Conservation (phyloP, 305 asterid species). For the Rubia tinctorum region DNA sequence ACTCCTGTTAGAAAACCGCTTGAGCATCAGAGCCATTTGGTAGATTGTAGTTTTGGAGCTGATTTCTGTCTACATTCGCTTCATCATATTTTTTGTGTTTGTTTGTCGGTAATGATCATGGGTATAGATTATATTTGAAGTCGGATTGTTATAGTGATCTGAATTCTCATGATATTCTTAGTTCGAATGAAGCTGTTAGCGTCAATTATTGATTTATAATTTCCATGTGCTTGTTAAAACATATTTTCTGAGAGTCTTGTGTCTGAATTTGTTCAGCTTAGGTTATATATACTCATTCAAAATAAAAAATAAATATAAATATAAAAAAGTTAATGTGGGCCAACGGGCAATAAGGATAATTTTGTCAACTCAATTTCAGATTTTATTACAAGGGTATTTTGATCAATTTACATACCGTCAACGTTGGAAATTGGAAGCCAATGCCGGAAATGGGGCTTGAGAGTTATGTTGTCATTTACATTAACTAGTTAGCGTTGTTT, state of each 20-base stretch:
- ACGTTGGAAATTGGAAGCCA: too few species aligned
- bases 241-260: not conserved
- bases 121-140: not conserved
- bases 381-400: too few species aligned
- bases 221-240: not conserved
- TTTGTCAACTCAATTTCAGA: too few species aligned
- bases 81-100: slow-evolving; percentile 3
- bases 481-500: too few species aligned
- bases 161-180: not conserved
- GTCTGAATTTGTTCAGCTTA: not conserved
- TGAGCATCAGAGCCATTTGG: slow-evolving; percentile 13
- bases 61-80: slow-evolving; percentile 17
- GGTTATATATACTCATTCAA: too few species aligned
- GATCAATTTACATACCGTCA: too few species aligned
- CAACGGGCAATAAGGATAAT: too few species aligned
- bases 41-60: slow-evolving; percentile 28
- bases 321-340: too few species aligned
- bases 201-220: not conserved
- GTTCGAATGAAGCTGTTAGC: not conserved
- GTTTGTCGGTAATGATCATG: not conserved
- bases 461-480: too few species aligned
- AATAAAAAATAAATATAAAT: too few species aligned
- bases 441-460: too few species aligned
- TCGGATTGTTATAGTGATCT: not conserved
- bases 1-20: not conserved